Base-by-base conservation (phyloP, 176 grass and related monocot species). In the Aegilops sharonensis region DNA sequence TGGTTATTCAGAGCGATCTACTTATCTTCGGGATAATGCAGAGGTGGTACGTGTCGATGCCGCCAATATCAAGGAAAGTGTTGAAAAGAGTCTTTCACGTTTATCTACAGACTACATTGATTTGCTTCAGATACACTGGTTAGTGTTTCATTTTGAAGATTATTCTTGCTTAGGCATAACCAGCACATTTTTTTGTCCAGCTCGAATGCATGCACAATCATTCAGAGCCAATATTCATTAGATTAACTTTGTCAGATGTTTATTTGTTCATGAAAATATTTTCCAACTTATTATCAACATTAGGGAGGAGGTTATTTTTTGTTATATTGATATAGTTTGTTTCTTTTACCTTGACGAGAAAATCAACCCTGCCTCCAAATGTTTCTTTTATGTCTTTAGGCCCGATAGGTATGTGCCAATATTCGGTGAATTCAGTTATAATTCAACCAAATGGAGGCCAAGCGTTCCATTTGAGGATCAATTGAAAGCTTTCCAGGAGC, bases 61-160 rank as follows among this genome's bases (percentile, higher is more conserved):
- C 77, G 79, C 82, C 42, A 98, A 95, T 62, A 98, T 98, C 75
- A 98, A 89, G 88, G 95, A 93, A 78, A 93, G 95, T 89, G 91
- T 98, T 63, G 93, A 95, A 83, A 98, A 98, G 87, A 98, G 89
- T 52, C 93, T 98, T 80, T 85, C 86, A 92, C 93, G 95, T 25
- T 90, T 98, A 56, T 90, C 85, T 39, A 98, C 95, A 74, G 95
- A 98, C 88, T 95, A 95, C 66, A 95, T 97, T 69, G 95, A 97
- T 84, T 92, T 97, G 60, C 92, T 97, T 85, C 95, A 97, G 88
- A 97, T 97, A 86, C 95, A 97, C 84, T 97, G 92, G 95, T 97
- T 64, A 91, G 91, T 81, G 14, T 48, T 50, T 39, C 4, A 69
- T 30, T 54, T 80, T 67, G 50, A 57, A 57, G 74, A 34, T 77